These are phyloP conservation scores for Telopea speciosissima DNA, from an alignment of 177 flowering plant genomes.

Conservation along the genomic window DNA sequence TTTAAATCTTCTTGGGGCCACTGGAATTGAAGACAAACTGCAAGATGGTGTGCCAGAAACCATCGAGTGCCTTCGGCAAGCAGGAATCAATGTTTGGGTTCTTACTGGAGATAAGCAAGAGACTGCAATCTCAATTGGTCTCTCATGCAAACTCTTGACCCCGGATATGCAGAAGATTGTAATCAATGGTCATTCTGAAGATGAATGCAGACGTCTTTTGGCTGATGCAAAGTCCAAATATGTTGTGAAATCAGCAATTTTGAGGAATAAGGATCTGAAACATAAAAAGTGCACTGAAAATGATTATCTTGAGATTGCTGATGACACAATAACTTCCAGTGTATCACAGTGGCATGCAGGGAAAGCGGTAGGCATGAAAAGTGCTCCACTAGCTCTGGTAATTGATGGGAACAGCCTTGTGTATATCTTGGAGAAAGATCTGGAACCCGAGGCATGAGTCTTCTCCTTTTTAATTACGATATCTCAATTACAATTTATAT, in stretches of 20 bases:
- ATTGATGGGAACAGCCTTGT: conserved; percentile 91
- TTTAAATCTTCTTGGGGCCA: conserved; percentile 73
- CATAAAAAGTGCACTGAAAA: conserved; percentile 27
- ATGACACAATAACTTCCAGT: conserved; percentile 20
- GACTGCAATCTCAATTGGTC: conserved; percentile 92
- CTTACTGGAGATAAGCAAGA: conserved; percentile 97
- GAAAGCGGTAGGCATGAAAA: conserved; percentile 26
- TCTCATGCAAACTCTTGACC: conserved; percentile 80
- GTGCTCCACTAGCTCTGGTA: conserved; percentile 55
- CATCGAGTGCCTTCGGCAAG: conserved; percentile 87
- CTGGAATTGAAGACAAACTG: conserved; percentile 84
- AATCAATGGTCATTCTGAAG: conserved; percentile 76
- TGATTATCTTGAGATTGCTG: conserved; percentile 38
- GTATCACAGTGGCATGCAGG: conserved; percentile 17
- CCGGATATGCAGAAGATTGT: conserved; percentile 70
- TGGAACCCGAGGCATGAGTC: conserved; percentile 65
- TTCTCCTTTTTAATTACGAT: conserved; percentile 6
- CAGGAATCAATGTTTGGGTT: conserved; percentile 95
- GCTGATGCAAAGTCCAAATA: conserved; percentile 60
- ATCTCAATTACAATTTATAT: conserved; percentile 1
- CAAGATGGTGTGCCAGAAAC: conserved; percentile 98
- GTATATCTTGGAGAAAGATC: conserved; percentile 81
- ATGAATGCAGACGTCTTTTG: conserved; percentile 66
- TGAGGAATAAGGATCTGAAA: conserved; percentile 23
- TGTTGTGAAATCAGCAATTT: conserved; percentile 38